A percentile compares a stretch with the other conserved stretches of the same genome.
Evolutionary conservation across 108 stramenopile genomes (phyloP).

Genomic region (Cyclotella atomus): DNA sequence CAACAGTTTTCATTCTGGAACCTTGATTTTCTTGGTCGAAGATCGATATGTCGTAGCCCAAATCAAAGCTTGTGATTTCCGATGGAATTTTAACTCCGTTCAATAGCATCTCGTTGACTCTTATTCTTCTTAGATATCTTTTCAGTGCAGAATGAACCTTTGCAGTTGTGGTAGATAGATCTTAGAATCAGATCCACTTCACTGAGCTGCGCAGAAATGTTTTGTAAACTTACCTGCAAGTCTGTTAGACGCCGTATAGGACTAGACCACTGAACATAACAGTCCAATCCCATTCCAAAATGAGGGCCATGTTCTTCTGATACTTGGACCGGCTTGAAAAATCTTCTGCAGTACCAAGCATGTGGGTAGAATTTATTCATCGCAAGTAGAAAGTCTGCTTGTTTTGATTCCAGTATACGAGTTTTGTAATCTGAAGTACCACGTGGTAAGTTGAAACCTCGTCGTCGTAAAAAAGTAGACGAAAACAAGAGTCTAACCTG

Average conservation of each 20-base stretch:
- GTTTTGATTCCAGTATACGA: constrained; percentile 47
- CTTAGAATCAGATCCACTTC: too few species aligned
- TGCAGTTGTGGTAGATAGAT: too few species aligned
- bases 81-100: constrained; percentile 53
- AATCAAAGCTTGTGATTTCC: constrained; percentile 44
- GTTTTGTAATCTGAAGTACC: constrained; percentile 66
- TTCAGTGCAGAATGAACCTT: constrained; percentile 73
- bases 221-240: constrained; percentile 43
- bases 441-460: too few species aligned
- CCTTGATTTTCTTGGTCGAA: constrained; percentile 1
- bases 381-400: constrained; percentile 59
- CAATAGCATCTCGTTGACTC: constrained; percentile 53
- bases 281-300: constrained; percentile 75
- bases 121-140: constrained; percentile 70
- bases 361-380: constrained; percentile 72
- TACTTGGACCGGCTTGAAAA: constrained; percentile 67
- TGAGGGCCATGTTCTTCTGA: constrained; percentile 56
- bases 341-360: constrained; percentile 76
- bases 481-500: constrained; percentile 35
- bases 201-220: too few species aligned
- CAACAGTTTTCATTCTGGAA: constrained; percentile 17
- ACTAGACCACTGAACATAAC: constrained; percentile 84
- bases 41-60: constrained; percentile 56
- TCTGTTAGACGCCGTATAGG: constrained; percentile 77
- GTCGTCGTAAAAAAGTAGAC: background rate